Evolutionary conservation across 345 rosid genomes (phyloP), one percentile per base, ranked within the genome.

Genomic region (Eucalyptus curtisii): DNA sequence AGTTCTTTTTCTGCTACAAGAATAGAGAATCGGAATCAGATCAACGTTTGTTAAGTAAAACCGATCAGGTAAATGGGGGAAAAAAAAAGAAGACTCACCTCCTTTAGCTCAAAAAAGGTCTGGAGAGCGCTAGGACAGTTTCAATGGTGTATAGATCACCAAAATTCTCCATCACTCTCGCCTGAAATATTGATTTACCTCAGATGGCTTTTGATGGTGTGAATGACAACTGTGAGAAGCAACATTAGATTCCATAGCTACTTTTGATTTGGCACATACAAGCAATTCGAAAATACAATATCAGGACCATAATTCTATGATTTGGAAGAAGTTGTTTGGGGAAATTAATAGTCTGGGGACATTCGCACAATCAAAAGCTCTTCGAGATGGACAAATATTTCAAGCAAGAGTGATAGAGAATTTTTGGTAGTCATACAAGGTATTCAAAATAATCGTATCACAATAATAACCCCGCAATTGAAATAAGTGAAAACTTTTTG

Each of bases 131-230:
- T 89, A 47, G 93, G 88, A 92, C 85, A 59, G 99, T 96, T n/a
- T n/a, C 98, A 61, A 94, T 92, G 84, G 95, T 93, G 93, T 93
- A 95, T 87, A 96, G 97, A 92, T 92, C 93, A 47, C 94, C 93
- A 87, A 93, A 94, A 90, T 92, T 94, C 93, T 97, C 95, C 16
- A 95, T 95, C 91, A 95, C 93, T 89, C 90, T 95, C 33, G 96
- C 98, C 81, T 95, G 95, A 93, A 98, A 98, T 89, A 90, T 90
- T 93, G 90, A 95, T 93, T 95, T 97, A 87, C 96, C 99, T 90
- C 92, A 90, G 88, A 87, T 88, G 89, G 88, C 88, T 47, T 94
- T 91, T 40, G 91, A 68, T 85, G 89, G 89, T 88, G 90, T 93
- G 86, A 92, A 86, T 89, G 87, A 49, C 90, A 93, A 86, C 86